Percentiles rank a stretch among this genome's conserved stretches.
phyloP scores from a whole-genome alignment of 208 protist species.

The Zelonia costaricensis region DNA sequence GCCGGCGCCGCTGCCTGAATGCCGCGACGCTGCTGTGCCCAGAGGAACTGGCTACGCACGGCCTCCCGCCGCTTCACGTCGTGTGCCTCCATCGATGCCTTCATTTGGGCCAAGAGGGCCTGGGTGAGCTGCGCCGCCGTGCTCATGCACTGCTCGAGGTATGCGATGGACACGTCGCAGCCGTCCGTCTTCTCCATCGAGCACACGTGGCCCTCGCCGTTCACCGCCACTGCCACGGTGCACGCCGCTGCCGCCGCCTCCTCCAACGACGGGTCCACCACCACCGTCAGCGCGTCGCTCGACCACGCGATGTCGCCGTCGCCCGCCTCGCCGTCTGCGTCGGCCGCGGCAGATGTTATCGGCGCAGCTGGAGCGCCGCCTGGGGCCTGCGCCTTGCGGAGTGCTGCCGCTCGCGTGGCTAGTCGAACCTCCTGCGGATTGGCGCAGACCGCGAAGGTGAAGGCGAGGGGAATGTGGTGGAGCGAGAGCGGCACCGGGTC shows the following conservation, averaged over 20 bases:
- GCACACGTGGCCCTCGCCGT: constrained; percentile 84
- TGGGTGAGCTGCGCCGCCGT: constrained; percentile 44
- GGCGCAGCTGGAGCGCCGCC: not conserved
- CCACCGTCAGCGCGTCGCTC: constrained; percentile 43
- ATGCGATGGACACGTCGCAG: constrained; percentile 47
- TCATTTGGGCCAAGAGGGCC: constrained; percentile 52
- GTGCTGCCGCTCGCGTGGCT: constrained; percentile 28
- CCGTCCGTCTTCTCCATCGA: constrained; percentile 77
- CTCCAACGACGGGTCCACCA: constrained; percentile 71
- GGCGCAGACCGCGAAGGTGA: constrained; percentile 75
- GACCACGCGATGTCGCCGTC: constrained; percentile 9
- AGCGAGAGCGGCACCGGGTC: constrained; percentile 95
- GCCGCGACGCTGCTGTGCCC: constrained; percentile 78
- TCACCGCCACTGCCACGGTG: constrained; percentile 72
- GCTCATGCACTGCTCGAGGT: constrained; percentile 57
- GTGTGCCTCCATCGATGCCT: constrained; percentile 66
- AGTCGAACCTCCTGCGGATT: constrained; percentile 37
- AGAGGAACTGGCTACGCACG: constrained; percentile 74
- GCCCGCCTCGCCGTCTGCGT: not conserved
- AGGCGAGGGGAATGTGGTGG: constrained; percentile 93
- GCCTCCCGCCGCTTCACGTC: constrained; percentile 57
- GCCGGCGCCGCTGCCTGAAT: constrained; percentile 46
- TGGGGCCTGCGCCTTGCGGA: constrained; percentile 15
- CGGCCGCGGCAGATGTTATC: not conserved
- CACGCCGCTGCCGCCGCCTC: constrained; percentile 73